These are phyloP conservation scores for Acephala macrosclerotiorum DNA, from an alignment of 2,329 filamentous ascomycete species.

Conservation along the genomic window DNA sequence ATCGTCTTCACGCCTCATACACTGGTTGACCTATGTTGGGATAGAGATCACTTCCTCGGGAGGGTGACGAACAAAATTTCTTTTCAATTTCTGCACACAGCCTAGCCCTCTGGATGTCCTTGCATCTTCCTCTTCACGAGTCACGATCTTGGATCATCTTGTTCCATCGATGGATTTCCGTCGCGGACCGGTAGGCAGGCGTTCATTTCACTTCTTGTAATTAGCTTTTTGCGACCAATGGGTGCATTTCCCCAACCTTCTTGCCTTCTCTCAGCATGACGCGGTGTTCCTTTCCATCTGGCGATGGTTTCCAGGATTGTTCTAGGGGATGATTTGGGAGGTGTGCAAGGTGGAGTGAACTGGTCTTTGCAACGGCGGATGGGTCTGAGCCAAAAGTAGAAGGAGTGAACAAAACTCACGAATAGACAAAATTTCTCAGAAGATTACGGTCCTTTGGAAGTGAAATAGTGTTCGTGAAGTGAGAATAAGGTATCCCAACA, in stretches of 20 bases:
- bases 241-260: neutral
- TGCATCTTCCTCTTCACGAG: slow-evolving; percentile 3
- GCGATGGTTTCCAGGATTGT: slow-evolving; percentile 3
- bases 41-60: slow-evolving; percentile 26
- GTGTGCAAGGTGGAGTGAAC: slow-evolving; percentile 2
- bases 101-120: slow-evolving; percentile 19
- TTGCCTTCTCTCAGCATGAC: neutral
- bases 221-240: slow-evolving; percentile 13
- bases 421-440: neutral
- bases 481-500: slow-evolving; percentile 1
- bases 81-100: slow-evolving; percentile 21
- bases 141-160: slow-evolving; percentile 10
- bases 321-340: slow-evolving; percentile 11
- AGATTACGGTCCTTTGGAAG: neutral
- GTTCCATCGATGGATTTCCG: neutral
- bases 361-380: slow-evolving; percentile 1
- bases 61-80: slow-evolving; percentile 25
- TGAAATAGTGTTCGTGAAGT: neutral
- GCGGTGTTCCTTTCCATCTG: neutral
- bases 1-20: slow-evolving; percentile 25
- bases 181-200: slow-evolving; percentile 4
- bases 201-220: slow-evolving; percentile 11
- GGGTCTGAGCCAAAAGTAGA: slow-evolving; percentile 5
- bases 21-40: slow-evolving; percentile 25
- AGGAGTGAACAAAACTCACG: neutral